Evolutionary conservation across 306 rosid species (phyloP), one percentile per base, ranked within the genome.

Genomic region (Elaeagnus macrophylla): DNA sequence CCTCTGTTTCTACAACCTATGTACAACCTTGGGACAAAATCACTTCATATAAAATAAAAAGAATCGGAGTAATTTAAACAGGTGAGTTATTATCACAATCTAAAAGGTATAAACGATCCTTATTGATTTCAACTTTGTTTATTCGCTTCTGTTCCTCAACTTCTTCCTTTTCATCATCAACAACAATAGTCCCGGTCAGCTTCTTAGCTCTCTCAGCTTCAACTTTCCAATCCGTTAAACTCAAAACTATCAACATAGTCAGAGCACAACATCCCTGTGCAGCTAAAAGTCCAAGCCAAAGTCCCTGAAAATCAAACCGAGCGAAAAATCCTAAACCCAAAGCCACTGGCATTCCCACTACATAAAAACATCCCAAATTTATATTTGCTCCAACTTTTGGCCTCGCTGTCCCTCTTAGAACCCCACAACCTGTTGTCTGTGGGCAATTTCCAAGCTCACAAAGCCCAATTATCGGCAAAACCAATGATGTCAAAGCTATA

Each of bases 401-500:
- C 15, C 56, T 52, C 1, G 56, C 38, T 0, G 14, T 52, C 8
- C 56, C 38, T 52, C 56, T 52, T 36, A 52, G n/a, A 17, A 52
- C 56, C 15, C 56, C 37, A 52, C 38, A 52, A 11, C 56, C 37
- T 17, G 56, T 17, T 0, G 56, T 90, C 56, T 90, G 97, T 2
- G 97, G 97, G 48, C 95, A 52, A 32, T 52, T 52, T 20, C 56
- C 56, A 32, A 52, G 11, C 37, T 52, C 38, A 12, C 37, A 18
- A 3, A 52, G 38, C 11, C 37, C 37, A 1, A 52, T 52, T 43
- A 90, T 78, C 0, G 97, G 97, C 51, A 90, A 78, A 10, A 90
- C 97, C 81, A 78, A 18, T 1, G 94, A 65, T 12, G 97, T 90
- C 16, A 90, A 32, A 2, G 44, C 42, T 32, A 84, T 56, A 12